Conservation (phyloP, 768 basidiomycete genomes). For the Stropharia rugosoannulata region DNA sequence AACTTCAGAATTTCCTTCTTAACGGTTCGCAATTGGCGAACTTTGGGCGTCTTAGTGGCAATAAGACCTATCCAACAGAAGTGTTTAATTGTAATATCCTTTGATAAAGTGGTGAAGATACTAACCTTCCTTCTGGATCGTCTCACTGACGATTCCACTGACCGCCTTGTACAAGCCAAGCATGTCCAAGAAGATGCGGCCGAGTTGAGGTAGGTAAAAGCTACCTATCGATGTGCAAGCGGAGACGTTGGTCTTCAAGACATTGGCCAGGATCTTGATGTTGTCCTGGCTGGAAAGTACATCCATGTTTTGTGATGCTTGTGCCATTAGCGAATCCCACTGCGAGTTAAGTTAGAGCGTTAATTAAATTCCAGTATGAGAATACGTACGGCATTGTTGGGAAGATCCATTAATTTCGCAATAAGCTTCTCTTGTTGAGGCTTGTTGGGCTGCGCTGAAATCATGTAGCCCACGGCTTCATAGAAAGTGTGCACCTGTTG, state of each 20-base stretch:
- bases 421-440: constrained; percentile 95
- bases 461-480: constrained; percentile 99
- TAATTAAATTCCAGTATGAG: constrained; percentile 1
- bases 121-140: constrained; percentile 81
- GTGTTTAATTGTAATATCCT: constrained; percentile 7
- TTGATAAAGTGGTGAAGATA: not conserved
- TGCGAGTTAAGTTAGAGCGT: constrained; percentile 26
- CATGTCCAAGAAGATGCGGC: constrained; percentile 96
- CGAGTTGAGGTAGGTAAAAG: constrained; percentile 97
- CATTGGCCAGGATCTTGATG: constrained; percentile 95
- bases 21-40: constrained; percentile 90
- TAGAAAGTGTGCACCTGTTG: constrained; percentile 99
- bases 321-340: constrained; percentile 98
- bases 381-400: constrained; percentile 85
- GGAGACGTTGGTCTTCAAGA: constrained; percentile 97
- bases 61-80: constrained; percentile 58
- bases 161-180: constrained; percentile 97
- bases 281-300: constrained; percentile 90
- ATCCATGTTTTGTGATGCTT: constrained; percentile 90
- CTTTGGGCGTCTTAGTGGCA: constrained; percentile 96
- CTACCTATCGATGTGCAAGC: constrained; percentile 96
- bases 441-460: constrained; percentile 97
- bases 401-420: constrained; percentile 92
- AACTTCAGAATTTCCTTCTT: constrained; percentile 98
- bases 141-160: constrained; percentile 93